Evolutionary conservation across 345 rosid genomes (phyloP).

Genomic region (Lumnitzera racemosa): DNA sequence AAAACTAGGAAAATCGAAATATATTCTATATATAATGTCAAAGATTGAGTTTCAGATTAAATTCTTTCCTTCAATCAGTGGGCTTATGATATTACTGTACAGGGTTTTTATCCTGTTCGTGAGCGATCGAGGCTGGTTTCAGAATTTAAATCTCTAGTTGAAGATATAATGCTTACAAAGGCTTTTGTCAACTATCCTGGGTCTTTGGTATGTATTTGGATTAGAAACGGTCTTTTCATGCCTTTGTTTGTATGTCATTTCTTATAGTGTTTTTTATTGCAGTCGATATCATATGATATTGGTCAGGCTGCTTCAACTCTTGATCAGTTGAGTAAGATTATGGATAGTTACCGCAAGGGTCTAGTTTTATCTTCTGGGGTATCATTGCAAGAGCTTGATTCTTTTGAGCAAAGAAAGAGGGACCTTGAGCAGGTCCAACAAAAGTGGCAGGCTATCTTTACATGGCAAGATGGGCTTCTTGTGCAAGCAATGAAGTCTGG

Average conservation of each 20-base stretch:
- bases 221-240: constrained; percentile 56
- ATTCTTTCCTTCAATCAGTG: background rate
- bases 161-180: constrained; percentile 46
- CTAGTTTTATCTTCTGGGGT: constrained; percentile 21
- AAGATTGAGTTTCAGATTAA: background rate
- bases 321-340: constrained; percentile 27
- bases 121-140: constrained; percentile 28
- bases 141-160: constrained; percentile 43
- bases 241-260: too few relatives aligned
- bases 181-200: constrained; percentile 27
- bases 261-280: too few relatives aligned
- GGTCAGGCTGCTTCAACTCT: constrained; percentile 49
- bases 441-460: constrained; percentile 77
- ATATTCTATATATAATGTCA: too few relatives aligned
- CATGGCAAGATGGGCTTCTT: constrained; percentile 98
- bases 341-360: constrained; percentile 38
- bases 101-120: constrained; percentile 17
- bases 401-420: constrained; percentile 43
- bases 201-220: constrained; percentile 68
- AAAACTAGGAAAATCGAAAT: too few relatives aligned
- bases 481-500: constrained; percentile 90
- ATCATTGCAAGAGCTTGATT: constrained; percentile 36
- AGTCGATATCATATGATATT: constrained; percentile 52
- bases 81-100: constrained; percentile 16
- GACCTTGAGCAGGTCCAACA: constrained; percentile 50